Percentiles rank a stretch among this genome's conserved stretches.
Conservation (phyloP, 169 alveolate species). For the Cyclospora cayetanensis region DNA sequence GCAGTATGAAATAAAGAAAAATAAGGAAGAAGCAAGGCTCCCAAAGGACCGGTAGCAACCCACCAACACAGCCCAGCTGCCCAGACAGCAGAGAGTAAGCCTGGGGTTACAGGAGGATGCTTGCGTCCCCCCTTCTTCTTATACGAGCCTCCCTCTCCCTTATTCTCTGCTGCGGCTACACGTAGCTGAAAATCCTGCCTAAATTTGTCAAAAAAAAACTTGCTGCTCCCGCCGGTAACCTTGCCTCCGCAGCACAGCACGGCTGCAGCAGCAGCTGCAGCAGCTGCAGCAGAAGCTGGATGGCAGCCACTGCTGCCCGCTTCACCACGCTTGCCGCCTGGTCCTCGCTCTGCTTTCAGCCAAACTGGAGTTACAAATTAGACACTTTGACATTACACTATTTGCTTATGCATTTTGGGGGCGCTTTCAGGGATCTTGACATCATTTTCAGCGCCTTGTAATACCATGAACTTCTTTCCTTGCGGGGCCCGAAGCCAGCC, state of each 20-base stretch:
- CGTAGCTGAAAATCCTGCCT: background rate
- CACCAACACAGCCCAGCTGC: background rate
- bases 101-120: background rate
- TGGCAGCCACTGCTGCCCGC: background rate
- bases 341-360: background rate
- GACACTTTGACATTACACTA: background rate
- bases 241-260: background rate
- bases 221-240: background rate
- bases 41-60: background rate
- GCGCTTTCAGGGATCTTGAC: background rate
- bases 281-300: too few relatives aligned
- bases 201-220: background rate
- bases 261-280: background rate
- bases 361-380: background rate
- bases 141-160: background rate
- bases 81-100: background rate
- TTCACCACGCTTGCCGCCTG: background rate
- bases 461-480: too few relatives aligned
- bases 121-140: background rate
- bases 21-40: background rate
- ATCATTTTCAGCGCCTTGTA: too few relatives aligned
- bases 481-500: background rate
- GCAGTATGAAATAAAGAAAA: too few relatives aligned
- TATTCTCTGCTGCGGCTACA: background rate
- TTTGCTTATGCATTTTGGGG: background rate